Evolutionary conservation across 331 rosid genomes (phyloP).

Genomic region (Quercus tomentella): DNA sequence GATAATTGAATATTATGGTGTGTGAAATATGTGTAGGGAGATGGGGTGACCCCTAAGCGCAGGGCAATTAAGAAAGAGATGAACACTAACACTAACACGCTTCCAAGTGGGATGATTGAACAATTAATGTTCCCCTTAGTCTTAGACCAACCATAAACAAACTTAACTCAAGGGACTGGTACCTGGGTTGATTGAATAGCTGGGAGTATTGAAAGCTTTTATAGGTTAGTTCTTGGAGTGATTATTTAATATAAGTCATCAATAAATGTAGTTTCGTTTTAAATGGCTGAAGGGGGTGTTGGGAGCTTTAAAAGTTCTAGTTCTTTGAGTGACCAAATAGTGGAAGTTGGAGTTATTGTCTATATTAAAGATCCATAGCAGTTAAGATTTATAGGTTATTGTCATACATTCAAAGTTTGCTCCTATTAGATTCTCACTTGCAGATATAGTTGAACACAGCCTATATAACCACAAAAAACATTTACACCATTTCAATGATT

Average conservation of each 20-base stretch:
- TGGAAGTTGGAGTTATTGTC: slow-evolving; percentile 79
- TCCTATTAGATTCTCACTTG: slow-evolving; percentile 29
- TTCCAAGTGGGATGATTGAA: no score
- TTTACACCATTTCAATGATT: slow-evolving; percentile 6
- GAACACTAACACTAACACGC: no score
- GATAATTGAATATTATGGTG: no score
- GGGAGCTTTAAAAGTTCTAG: slow-evolving; percentile 61
- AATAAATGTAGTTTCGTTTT: slow-evolving; percentile 34
- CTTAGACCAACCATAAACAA: no score
- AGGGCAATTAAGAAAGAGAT: no score
- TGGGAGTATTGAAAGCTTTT: slow-evolving; percentile 42
- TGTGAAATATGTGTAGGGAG: no score
- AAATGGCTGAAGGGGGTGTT: slow-evolving; percentile 59
- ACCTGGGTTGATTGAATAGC: slow-evolving; percentile 22
- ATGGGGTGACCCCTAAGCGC: no score
- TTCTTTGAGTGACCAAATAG: slow-evolving; percentile 50
- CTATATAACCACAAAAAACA: slow-evolving; percentile 56
- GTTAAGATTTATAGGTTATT: no score
- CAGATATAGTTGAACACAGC: slow-evolving; percentile 32
- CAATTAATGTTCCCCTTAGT: no score
- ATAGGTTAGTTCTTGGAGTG: slow-evolving; percentile 26
- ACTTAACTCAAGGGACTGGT: slow-evolving; percentile 26
- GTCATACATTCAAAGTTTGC: slow-evolving; percentile 16
- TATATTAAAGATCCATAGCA: slow-evolving; percentile 42
- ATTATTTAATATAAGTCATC: slow-evolving; percentile 38